phyloP scores from a whole-genome alignment of 129 eudicot species.

The Flaveria sonorensis region DNA sequence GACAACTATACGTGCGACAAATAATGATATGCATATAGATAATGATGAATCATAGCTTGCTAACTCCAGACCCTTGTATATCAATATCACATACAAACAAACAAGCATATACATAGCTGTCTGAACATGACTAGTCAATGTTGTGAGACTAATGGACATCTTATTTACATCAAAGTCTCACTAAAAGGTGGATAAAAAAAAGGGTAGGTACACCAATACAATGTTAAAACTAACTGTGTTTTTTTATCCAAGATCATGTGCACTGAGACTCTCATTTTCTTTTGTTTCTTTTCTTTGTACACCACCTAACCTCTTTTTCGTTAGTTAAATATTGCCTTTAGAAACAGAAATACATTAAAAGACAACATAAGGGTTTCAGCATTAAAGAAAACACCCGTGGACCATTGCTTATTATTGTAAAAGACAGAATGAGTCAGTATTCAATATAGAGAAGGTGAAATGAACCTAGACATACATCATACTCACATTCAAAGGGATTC shows the following conservation, averaged over 20 bases:
- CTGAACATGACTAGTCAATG: too few species aligned
- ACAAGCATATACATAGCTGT: too few species aligned
- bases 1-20: conserved; percentile 29
- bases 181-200: neutral
- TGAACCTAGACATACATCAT: conserved; percentile 31
- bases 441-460: neutral
- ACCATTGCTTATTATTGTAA: conserved; percentile 4
- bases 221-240: neutral
- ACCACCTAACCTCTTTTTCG: neutral
- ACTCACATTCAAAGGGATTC: conserved; percentile 9
- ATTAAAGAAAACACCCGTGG: conserved; percentile 2
- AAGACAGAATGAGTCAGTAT: conserved; percentile 7
- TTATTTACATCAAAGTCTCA: neutral
- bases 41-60: too few species aligned
- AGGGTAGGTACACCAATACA: neutral
- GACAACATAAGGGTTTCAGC: neutral
- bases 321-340: neutral
- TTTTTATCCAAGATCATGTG: neutral
- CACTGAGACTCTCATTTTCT: neutral
- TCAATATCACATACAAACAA: too few species aligned
- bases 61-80: too few species aligned
- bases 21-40: conserved; percentile 10
- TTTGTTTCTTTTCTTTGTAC: neutral
- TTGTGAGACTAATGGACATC: too few species aligned
- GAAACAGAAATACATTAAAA: neutral